Evolutionary conservation across 2,329 filamentous ascomycete genomes (phyloP).

Genomic region (Lachnellula willkommii): DNA sequence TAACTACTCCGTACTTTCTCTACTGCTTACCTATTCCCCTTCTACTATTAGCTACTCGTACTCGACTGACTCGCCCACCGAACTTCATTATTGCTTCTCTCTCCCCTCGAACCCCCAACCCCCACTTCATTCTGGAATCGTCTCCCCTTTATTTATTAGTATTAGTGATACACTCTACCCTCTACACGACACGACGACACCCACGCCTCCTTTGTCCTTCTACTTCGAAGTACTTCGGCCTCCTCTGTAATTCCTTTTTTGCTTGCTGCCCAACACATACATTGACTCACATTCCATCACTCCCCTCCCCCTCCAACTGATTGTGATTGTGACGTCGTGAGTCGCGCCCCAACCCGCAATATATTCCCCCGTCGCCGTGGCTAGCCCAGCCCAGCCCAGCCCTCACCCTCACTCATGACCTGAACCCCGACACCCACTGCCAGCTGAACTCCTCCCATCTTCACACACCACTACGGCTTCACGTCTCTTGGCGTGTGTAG

Average conservation of each 20-base stretch:
- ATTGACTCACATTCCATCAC: not conserved
- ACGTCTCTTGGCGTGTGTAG: not conserved
- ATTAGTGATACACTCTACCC: too few species aligned
- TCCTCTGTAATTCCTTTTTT: not conserved
- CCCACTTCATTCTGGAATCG: too few species aligned
- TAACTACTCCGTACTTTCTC: too few species aligned
- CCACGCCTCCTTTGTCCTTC: not conserved
- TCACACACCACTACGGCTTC: not conserved
- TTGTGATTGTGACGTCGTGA: not conserved
- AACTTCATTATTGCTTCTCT: too few species aligned
- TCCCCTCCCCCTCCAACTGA: not conserved
- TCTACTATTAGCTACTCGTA: too few species aligned
- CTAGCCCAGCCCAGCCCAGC: not conserved
- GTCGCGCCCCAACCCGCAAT: not conserved
- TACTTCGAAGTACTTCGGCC: too few species aligned
- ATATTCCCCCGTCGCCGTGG: not conserved
- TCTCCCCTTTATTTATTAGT: too few species aligned
- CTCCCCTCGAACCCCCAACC: too few species aligned
- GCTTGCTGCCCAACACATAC: not conserved
- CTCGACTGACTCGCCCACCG: too few species aligned
- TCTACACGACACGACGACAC: not conserved
- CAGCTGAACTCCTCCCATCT: not conserved
- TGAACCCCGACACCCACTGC: not conserved
- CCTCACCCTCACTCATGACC: not conserved
- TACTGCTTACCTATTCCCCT: too few species aligned